Evolutionary conservation across 768 basidiomycete genomes (phyloP), one percentile per base, ranked within the genome.

Genomic region (Amylocystis lapponica): DNA sequence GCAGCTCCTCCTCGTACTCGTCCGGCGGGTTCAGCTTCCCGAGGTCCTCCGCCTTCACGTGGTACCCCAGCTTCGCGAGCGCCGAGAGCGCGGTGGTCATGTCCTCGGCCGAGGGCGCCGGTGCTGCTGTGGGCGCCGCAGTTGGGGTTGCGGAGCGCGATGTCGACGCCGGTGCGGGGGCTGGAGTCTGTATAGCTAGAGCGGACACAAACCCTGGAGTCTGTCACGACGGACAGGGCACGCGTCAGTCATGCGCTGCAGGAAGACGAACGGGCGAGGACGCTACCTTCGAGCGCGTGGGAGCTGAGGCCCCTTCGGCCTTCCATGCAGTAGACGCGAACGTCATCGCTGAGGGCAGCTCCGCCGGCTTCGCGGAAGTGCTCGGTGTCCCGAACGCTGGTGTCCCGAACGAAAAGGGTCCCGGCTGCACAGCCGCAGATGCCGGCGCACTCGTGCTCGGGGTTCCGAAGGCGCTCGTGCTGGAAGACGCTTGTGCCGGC

Each of bases 1-100:
- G 50, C 4, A 86, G 50, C 0, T 79, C 79, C 0, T 72, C 68
- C 29, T 79, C 78, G 67, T 69, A 74, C 6, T 60, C 59, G 47
- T 83, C 79, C 0, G 64, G 27, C 12, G 46, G 47, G 25, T 46
- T 46, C 19, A 58, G 47, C 50, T 52, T 55, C 16, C 48, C 50
- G 3, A 58, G 40, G 25, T 55, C 54, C 12, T 46, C 49, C 13
- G 43, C 40, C 26, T 17, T 47, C 10, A 54, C 20, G 2, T 20
- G 12, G 37, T 44, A 50, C 3, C 54, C 57, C 4, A 54, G 36
- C 31, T 26, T 29, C 10, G 42, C 45, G 21, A 58, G 49, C 5
- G 36, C 35, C 2, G 49, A 49, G 0, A 57, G 43, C 3, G 51
- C 41, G 13, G 27, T 20, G n/a, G 36, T 26, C 41, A 37, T 19